A percentile compares a stretch with the other conserved stretches of the same genome.
Conservation (phyloP, 2,329 filamentous ascomycete species). For the Septoria linicola region DNA sequence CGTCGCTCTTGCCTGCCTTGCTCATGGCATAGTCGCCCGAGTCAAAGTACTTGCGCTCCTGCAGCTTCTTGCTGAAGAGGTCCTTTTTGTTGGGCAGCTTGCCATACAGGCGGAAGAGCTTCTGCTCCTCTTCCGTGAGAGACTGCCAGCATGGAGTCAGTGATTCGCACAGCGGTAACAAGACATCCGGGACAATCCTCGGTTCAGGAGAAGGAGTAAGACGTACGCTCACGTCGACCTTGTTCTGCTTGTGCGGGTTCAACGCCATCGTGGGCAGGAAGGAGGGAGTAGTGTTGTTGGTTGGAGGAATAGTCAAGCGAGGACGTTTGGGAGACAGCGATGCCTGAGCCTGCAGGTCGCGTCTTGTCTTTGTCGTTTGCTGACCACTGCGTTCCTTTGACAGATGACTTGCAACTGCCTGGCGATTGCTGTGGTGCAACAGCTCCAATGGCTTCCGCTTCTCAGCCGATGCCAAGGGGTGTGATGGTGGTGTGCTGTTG, state of each 20-base stretch:
- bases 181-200: conserved; percentile 5
- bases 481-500: background rate
- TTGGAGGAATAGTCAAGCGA: background rate
- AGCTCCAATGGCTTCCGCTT: background rate
- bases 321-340: background rate
- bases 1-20: conserved; percentile 93
- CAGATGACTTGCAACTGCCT: background rate
- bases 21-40: conserved; percentile 92
- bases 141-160: conserved; percentile 43
- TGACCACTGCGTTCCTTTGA: conserved; percentile 1
- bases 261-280: conserved; percentile 42
- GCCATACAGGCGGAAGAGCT: conserved; percentile 93
- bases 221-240: conserved; percentile 91
- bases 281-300: background rate
- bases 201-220: background rate
- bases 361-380: conserved; percentile 5
- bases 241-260: conserved; percentile 98
- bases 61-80: conserved; percentile 95
- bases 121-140: conserved; percentile 90
- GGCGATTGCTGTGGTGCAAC: too few species aligned
- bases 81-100: conserved; percentile 97
- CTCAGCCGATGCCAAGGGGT: background rate
- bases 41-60: conserved; percentile 98
- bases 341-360: conserved; percentile 12
- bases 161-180: conserved; percentile 13